phyloP scores from a whole-genome alignment of 139 green algal genomes.

The Chlorella sp. region DNA sequence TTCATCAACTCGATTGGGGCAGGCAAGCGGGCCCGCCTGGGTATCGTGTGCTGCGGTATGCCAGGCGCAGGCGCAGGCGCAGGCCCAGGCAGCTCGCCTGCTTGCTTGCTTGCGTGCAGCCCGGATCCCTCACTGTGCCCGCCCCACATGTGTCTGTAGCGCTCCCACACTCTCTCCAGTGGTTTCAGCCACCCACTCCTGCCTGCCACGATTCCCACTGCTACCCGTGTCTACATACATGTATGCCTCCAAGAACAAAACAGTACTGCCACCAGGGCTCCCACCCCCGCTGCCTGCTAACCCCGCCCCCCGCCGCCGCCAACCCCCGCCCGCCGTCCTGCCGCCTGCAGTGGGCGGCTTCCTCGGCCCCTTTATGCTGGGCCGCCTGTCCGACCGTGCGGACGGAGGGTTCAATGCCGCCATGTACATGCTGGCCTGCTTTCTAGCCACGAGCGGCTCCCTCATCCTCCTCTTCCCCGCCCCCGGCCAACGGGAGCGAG shows the following conservation, averaged over 20 bases:
- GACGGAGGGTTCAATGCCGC: constrained; percentile 34
- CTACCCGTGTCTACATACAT: too few relatives aligned
- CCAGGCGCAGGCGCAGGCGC: background rate
- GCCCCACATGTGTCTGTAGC: background rate
- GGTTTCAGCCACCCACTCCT: background rate
- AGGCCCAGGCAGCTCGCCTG: background rate
- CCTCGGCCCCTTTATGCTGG: constrained; percentile 42
- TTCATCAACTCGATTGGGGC: constrained; percentile 55
- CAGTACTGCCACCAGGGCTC: background rate
- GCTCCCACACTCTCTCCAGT: too few relatives aligned
- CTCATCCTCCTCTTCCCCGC: constrained; percentile 42
- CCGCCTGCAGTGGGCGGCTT: constrained; percentile 40
- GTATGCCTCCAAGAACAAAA: too few relatives aligned
- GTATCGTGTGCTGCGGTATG: background rate
- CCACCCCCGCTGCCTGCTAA: background rate
- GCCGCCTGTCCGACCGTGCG: constrained; percentile 20
- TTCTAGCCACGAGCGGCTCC: constrained; percentile 33
- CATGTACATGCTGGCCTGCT: constrained; percentile 29
- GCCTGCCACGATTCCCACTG: too few relatives aligned
- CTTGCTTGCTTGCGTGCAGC: background rate
- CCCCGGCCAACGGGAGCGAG: background rate
- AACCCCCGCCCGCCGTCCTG: background rate
- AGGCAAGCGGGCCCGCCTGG: background rate
- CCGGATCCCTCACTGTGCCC: too few relatives aligned
- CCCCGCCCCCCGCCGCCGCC: background rate